A percentile compares a stretch with the other conserved stretches of the same genome.
Evolutionary conservation across 2,329 filamentous ascomycete species (phyloP).

Genomic region (Ophiostoma sp.): DNA sequence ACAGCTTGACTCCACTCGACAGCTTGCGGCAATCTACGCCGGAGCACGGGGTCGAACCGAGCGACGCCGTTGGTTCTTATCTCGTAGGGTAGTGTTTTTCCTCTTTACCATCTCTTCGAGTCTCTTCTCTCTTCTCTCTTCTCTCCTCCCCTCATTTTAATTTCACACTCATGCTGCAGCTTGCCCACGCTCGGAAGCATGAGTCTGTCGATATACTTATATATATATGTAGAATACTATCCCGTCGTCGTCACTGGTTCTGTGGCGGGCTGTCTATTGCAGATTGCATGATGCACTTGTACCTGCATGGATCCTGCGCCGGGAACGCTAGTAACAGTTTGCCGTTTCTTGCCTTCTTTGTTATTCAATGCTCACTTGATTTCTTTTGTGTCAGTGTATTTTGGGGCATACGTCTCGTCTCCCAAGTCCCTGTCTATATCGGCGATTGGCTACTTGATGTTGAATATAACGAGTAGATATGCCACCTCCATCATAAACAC

Average conservation of each 20-base stretch:
- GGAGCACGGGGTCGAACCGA: slow-evolving; percentile 19
- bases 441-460: neutral
- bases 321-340: neutral
- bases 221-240: too few relatives aligned
- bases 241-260: too few relatives aligned
- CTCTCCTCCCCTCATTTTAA: neutral
- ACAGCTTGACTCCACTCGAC: slow-evolving; percentile 5
- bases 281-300: neutral
- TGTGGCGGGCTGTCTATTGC: too few relatives aligned
- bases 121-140: neutral
- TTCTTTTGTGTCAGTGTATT: neutral
- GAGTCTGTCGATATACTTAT: too few relatives aligned
- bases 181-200: too few relatives aligned
- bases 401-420: neutral
- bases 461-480: neutral
- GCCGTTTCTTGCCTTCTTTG: neutral
- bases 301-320: neutral
- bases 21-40: slow-evolving; percentile 18
- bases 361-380: neutral
- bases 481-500: too few relatives aligned
- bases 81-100: slow-evolving; percentile 16
- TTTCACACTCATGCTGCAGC: neutral
- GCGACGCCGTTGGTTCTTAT: slow-evolving; percentile 14
- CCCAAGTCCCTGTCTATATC: slow-evolving; percentile 3
- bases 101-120: neutral